phyloP scores from a whole-genome alignment of 2,329 filamentous ascomycete genomes.

The Cytospora piceae region DNA sequence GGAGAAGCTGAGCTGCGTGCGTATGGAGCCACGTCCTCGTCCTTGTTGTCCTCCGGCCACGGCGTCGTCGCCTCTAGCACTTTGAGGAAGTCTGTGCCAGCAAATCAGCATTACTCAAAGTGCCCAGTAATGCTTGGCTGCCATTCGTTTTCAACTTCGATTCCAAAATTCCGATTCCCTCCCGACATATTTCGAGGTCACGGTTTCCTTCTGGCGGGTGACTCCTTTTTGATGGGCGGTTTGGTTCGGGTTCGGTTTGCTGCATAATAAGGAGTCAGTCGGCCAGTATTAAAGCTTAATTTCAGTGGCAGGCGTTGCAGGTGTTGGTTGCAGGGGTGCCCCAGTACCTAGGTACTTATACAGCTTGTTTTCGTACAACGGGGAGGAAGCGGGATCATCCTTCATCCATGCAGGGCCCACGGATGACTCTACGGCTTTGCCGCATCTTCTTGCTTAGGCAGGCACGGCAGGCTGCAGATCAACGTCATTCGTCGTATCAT shows the following conservation, averaged over 20 bases:
- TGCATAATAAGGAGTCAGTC: neutral
- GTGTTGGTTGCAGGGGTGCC: neutral
- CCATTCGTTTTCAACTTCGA: neutral
- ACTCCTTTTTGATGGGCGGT: neutral
- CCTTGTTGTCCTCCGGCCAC: neutral
- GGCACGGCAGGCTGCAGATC: constrained; percentile 3
- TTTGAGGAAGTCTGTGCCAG: neutral
- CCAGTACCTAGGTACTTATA: too few species aligned
- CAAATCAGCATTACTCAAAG: neutral
- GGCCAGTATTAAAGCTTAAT: neutral
- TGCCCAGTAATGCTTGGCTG: neutral
- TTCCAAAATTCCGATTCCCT: neutral
- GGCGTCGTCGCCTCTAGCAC: neutral
- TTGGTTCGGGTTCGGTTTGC: neutral
- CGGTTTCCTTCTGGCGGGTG: too few species aligned
- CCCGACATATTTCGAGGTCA: too few species aligned
- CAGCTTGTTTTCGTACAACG: neutral
- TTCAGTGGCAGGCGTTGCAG: neutral
- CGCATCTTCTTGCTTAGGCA: neutral
- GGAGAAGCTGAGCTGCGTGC: neutral
- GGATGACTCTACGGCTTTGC: neutral
- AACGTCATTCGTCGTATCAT: constrained; percentile 3
- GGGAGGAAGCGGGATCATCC: neutral
- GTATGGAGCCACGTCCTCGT: constrained; percentile 1
- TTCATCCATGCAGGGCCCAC: neutral